These are phyloP conservation scores for Pichia cabralensis DNA, from an alignment of 805 yeast species.

Conservation along the genomic window DNA sequence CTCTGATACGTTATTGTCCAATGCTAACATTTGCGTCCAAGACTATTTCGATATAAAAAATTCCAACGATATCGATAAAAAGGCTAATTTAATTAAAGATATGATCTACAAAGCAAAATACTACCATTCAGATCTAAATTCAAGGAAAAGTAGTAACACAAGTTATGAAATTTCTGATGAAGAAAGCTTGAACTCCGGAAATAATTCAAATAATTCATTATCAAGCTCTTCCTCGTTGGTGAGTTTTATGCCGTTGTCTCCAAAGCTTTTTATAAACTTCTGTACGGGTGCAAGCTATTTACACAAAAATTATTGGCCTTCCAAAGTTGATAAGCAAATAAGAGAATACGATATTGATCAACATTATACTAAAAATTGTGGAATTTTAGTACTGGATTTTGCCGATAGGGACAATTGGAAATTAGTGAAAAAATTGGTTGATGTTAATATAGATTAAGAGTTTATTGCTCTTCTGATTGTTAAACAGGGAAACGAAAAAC, in stretches of 20 bases:
- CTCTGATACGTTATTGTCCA: constrained; percentile 56
- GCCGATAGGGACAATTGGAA: constrained; percentile 55
- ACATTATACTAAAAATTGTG: constrained; percentile 45
- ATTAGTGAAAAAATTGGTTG: constrained; percentile 39
- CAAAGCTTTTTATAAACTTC: constrained; percentile 60
- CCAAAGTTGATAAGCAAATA: constrained; percentile 47
- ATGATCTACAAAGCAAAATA: constrained; percentile 44
- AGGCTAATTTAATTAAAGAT: constrained; percentile 46
- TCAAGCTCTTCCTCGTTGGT: too few relatives aligned
- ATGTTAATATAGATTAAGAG: too few relatives aligned
- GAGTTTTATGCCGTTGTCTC: too few relatives aligned
- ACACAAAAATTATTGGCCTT: constrained; percentile 68
- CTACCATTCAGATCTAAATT: constrained; percentile 4
- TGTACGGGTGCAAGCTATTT: constrained; percentile 68
- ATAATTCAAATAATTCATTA: too few relatives aligned
- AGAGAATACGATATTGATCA: constrained; percentile 33
- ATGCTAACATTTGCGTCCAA: constrained; percentile 55
- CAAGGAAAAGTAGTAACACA: too few relatives aligned
- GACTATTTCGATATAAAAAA: constrained; percentile 60
- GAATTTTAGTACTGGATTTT: constrained; percentile 60
- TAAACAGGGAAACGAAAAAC: too few relatives aligned
- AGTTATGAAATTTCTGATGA: too few relatives aligned
- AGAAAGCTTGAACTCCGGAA: too few relatives aligned
- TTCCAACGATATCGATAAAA: constrained; percentile 43
- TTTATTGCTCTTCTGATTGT: too few relatives aligned